Percentiles rank a stretch among this genome's conserved stretches.
phyloP scores from a whole-genome alignment of 2,329 filamentous ascomycete species.

The Aspergillus transmontanensis region DNA sequence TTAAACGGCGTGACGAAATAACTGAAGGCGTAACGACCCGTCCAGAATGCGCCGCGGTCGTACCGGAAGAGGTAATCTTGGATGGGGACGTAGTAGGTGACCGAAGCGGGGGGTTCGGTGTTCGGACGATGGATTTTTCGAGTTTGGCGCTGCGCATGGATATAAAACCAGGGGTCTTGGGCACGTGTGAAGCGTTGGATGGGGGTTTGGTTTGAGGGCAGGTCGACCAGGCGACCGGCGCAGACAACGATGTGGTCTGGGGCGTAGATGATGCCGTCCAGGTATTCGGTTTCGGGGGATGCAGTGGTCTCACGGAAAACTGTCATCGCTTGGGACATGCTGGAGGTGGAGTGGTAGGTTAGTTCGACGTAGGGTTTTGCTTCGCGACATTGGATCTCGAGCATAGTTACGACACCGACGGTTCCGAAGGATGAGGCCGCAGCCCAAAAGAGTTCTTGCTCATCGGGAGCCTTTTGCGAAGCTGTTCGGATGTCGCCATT shows the following conservation, averaged over 20 bases:
- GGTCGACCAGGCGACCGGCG: conserved; percentile 59
- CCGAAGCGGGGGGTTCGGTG: conserved; percentile 52
- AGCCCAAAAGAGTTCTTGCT: conserved; percentile 60
- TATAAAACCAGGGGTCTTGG: conserved; percentile 72
- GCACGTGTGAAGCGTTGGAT: conserved; percentile 57
- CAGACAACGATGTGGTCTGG: conserved; percentile 60
- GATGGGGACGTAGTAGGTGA: conserved; percentile 50
- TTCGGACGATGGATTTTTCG: conserved; percentile 58
- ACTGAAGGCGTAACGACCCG: conserved; percentile 59
- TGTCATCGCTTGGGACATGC: conserved; percentile 53
- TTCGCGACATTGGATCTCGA: conserved; percentile 60
- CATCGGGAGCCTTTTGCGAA: conserved; percentile 42
- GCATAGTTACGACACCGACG: conserved; percentile 61
- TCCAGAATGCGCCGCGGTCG: conserved; percentile 67
- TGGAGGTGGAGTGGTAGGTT: conserved; percentile 60
- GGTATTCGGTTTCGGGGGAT: conserved; percentile 58
- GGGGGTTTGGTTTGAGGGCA: conserved; percentile 35
- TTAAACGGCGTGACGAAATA: conserved; percentile 65
- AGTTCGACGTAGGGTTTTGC: conserved; percentile 62
- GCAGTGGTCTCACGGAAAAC: conserved; percentile 51
- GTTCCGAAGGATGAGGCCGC: conserved; percentile 63
- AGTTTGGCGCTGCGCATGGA: conserved; percentile 54
- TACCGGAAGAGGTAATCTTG: conserved; percentile 47
- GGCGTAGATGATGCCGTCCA: conserved; percentile 70
- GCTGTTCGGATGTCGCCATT: conserved; percentile 58